Evolutionary conservation across 495 filamentous ascomycete species (phyloP).

Genomic region (Sporormia fimetaria): DNA sequence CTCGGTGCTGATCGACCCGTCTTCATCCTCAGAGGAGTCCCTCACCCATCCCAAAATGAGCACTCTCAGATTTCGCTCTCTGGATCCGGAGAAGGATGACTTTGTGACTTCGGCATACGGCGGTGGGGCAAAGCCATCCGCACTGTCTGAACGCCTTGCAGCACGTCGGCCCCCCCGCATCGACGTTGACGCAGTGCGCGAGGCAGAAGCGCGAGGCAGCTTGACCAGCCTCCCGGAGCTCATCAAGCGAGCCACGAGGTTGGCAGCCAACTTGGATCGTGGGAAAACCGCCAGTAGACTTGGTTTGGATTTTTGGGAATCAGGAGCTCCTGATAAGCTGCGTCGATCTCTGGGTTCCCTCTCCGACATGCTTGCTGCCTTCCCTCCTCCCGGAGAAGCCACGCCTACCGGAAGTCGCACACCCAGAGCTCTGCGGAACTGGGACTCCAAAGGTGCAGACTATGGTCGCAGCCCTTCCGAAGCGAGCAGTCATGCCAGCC

Average conservation of each 20-base stretch:
- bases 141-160: slow-evolving; percentile 31
- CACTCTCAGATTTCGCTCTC: slow-evolving; percentile 9
- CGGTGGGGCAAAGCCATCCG: slow-evolving; percentile 16
- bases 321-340: slow-evolving; percentile 30
- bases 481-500: slow-evolving; percentile 10
- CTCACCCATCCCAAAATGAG: slow-evolving; percentile 14
- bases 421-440: slow-evolving; percentile 26
- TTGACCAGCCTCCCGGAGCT: slow-evolving; percentile 85
- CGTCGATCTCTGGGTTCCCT: slow-evolving; percentile 49
- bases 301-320: slow-evolving; percentile 38
- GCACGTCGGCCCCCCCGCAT: slow-evolving; percentile 59
- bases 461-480: slow-evolving; percentile 1
- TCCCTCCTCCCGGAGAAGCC: slow-evolving; percentile 66
- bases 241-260: slow-evolving; percentile 73
- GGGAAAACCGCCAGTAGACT: slow-evolving; percentile 71
- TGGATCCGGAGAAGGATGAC: slow-evolving; percentile 14
- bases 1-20: slow-evolving; percentile 28
- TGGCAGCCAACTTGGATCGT: slow-evolving; percentile 79
- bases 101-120: slow-evolving; percentile 18
- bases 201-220: slow-evolving; percentile 72
- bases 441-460: slow-evolving; percentile 12
- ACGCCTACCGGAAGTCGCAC: slow-evolving; percentile 34
- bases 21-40: slow-evolving; percentile 28
- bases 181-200: slow-evolving; percentile 65
- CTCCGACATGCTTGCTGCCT: slow-evolving; percentile 83